Evolutionary conservation across 768 basidiomycete species (phyloP), one percentile per base, ranked within the genome.

Genomic region (Suillus fuscotomentosus): DNA sequence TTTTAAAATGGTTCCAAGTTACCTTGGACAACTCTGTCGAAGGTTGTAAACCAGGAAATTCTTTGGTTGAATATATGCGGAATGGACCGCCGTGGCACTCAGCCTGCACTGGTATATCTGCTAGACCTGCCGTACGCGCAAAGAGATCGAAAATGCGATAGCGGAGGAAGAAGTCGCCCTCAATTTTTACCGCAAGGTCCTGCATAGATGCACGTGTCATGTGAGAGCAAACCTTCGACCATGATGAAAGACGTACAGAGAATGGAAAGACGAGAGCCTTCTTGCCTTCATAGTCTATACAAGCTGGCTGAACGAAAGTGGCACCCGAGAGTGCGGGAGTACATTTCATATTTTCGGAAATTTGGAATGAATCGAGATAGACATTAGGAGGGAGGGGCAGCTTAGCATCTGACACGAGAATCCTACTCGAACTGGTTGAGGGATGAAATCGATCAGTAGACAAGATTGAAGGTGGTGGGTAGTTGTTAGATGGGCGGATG

Each of bases 21-120:
- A 86, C 89, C 82, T 86, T 88, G 31, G 88, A 90, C 62, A 91
- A 75, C 36, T 88, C 85, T 0, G 90, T 91, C 7, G 89, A 90
- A 2, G 88, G 82, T 41, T 79, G 81, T 45, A 91, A 71, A 2
- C 90, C 89, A 1, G 90, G 90, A 72, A 91, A 91, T 74, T 88
- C 87, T 66, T 89, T 86, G 1, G 90, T 90, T 22, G 88, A 88
- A 70, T 88, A 90, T 20, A 91, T 84, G 69, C 80, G 82, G 78
- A 91, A 91, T 10, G 83, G 71, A 0, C 87, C 88, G 5, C 90
- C 88, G 65, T 83, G 88, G 55, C 84, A 81, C 67, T 91, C 88
- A n/a, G 88, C 83, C 67, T 87, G 82, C 24, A 89, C 76, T 15
- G 82, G 81, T 2, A 76, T 67, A 47, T 76, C 75, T 13, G 69